These are phyloP conservation scores for Malania oleifera DNA, from an alignment of 164 flowering plant species.

Conservation along the genomic window DNA sequence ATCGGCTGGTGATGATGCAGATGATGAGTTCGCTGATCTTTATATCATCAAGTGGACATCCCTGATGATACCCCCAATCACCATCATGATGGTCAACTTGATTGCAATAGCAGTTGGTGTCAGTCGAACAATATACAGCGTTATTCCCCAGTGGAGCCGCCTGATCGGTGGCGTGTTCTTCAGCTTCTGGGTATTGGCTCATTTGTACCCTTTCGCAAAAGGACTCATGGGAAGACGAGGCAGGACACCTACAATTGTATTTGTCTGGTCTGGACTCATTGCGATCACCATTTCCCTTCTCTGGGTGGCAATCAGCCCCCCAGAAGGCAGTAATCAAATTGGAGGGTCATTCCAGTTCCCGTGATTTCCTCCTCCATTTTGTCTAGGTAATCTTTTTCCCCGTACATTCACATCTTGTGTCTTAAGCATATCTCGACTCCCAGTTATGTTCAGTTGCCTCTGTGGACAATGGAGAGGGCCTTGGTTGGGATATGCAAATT, in stretches of 20 bases:
- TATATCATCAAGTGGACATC: constrained; percentile 75
- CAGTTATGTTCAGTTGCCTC: too few species aligned
- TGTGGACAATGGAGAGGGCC: too few species aligned
- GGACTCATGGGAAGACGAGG: constrained; percentile 92
- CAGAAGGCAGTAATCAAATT: constrained; percentile 33
- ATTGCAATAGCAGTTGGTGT: constrained; percentile 70
- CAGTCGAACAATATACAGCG: constrained; percentile 61
- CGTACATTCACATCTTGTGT: too few species aligned
- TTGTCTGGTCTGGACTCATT: constrained; percentile 83
- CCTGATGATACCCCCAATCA: constrained; percentile 75
- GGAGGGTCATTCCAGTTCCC: constrained; percentile 72
- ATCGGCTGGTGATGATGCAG: constrained; percentile 56
- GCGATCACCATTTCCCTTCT: constrained; percentile 81
- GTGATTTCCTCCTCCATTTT: constrained; percentile 18
- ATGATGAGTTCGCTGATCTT: constrained; percentile 75
- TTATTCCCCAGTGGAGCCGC: constrained; percentile 65
- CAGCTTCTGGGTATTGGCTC: constrained; percentile 87
- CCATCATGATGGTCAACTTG: constrained; percentile 63
- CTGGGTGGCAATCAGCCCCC: constrained; percentile 79
- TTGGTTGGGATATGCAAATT: too few species aligned
- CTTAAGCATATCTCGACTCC: too few species aligned
- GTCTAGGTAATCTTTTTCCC: background rate
- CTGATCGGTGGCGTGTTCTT: constrained; percentile 82
- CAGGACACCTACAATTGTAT: constrained; percentile 75
- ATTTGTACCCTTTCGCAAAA: constrained; percentile 82